phyloP scores from a whole-genome alignment of 768 basidiomycete genomes.

The Termitomyces heimii region DNA sequence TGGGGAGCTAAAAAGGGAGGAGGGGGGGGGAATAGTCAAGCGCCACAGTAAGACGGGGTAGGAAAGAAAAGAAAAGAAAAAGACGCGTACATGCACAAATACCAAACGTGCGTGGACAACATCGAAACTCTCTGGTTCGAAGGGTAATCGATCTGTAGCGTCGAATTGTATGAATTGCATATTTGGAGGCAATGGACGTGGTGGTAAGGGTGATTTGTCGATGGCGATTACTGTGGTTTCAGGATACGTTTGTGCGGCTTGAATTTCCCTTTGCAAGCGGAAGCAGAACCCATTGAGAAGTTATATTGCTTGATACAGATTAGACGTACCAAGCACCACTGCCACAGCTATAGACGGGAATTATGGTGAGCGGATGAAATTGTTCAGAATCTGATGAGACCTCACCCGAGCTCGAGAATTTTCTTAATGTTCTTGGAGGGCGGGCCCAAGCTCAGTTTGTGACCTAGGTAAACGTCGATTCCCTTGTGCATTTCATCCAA shows the following conservation, averaged over 20 bases:
- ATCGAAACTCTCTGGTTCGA: neutral
- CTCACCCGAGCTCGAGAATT: neutral
- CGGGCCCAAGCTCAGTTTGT: neutral
- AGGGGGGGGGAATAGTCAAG: neutral
- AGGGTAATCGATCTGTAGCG: neutral
- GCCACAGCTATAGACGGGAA: neutral
- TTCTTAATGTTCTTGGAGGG: neutral
- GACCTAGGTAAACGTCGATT: neutral
- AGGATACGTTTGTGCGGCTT: neutral
- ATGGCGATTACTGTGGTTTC: neutral
- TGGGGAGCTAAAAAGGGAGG: too few species aligned
- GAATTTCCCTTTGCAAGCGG: neutral
- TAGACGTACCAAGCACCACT: neutral
- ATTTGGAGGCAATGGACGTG: neutral
- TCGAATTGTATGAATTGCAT: neutral
- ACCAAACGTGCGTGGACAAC: neutral
- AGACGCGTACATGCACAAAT: neutral
- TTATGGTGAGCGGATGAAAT: neutral
- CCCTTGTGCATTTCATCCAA: neutral
- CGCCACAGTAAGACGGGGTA: too few species aligned
- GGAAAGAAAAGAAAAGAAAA: too few species aligned
- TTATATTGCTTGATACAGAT: neutral
- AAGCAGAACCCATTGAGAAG: neutral
- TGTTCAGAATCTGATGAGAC: neutral
- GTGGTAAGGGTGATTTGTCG: neutral